These are phyloP conservation scores for Kwoniella mangroviensis DNA, from an alignment of 768 basidiomycete genomes.

Conservation along the genomic window DNA sequence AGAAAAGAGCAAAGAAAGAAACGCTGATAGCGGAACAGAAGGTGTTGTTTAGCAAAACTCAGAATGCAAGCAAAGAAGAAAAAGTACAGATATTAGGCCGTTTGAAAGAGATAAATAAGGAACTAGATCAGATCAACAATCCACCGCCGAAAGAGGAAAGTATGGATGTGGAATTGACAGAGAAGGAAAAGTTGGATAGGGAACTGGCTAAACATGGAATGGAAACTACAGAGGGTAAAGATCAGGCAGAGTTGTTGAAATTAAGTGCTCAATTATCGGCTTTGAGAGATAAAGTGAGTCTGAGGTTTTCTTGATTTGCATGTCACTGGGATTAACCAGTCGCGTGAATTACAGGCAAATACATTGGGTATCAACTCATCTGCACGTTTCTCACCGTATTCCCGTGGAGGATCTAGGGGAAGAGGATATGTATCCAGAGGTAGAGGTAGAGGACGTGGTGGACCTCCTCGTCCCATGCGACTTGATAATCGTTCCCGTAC, in stretches of 20 bases:
- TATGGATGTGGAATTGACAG: slow-evolving; percentile 37
- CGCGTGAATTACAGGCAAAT: too few relatives aligned
- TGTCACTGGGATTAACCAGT: too few relatives aligned
- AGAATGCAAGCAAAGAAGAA: slow-evolving; percentile 66
- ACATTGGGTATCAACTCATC: slow-evolving; percentile 57
- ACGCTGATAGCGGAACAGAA: slow-evolving; percentile 79
- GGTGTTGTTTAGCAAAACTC: slow-evolving; percentile 72
- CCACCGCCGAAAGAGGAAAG: slow-evolving; percentile 41
- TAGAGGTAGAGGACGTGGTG: slow-evolving; percentile 68
- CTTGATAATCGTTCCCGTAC: slow-evolving; percentile 87
- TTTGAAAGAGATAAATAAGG: slow-evolving; percentile 75
- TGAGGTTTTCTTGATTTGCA: too few relatives aligned
- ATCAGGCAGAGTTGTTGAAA: slow-evolving; percentile 50
- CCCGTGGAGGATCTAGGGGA: slow-evolving; percentile 20
- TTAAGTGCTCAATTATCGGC: slow-evolving; percentile 38
- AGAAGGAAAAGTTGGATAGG: slow-evolving; percentile 66
- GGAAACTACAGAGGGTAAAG: slow-evolving; percentile 57
- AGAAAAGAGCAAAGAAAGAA: slow-evolving; percentile 70
- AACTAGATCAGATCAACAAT: slow-evolving; percentile 66
- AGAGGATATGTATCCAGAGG: slow-evolving; percentile 64
- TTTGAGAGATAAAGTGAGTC: slow-evolving; percentile 62
- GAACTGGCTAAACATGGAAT: slow-evolving; percentile 72
- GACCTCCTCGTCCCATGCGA: slow-evolving; percentile 73
- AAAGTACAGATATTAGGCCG: slow-evolving; percentile 79
- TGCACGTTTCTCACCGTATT: slow-evolving; percentile 57